These are phyloP conservation scores for Mariannaea sp. DNA, from an alignment of 2,329 filamentous ascomycete species.

Conservation along the genomic window DNA sequence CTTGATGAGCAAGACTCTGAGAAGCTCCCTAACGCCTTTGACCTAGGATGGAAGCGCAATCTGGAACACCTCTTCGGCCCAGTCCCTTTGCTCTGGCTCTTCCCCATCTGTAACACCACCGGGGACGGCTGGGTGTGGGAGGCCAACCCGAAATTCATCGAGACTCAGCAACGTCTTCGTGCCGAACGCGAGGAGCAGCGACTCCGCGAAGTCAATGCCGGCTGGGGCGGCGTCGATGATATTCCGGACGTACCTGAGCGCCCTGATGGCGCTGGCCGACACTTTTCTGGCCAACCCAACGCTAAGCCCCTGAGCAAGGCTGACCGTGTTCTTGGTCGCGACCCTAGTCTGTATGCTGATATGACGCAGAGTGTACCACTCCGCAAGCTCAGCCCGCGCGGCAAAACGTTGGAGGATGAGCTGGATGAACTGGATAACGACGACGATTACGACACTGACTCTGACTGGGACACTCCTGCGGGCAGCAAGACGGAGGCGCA, in stretches of 20 bases:
- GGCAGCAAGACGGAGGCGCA: slow-evolving; percentile 41
- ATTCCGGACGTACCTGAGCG: slow-evolving; percentile 34
- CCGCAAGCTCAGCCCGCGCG: slow-evolving; percentile 53
- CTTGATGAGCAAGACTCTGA: slow-evolving; percentile 88
- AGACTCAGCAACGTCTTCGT: slow-evolving; percentile 68
- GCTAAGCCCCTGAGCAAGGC: slow-evolving; percentile 57
- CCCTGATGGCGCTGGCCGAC: slow-evolving; percentile 41
- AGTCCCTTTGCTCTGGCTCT: slow-evolving; percentile 71
- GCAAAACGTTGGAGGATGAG: slow-evolving; percentile 51
- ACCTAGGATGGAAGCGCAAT: slow-evolving; percentile 83
- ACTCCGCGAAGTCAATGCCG: slow-evolving; percentile 66
- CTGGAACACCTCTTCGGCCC: slow-evolving; percentile 81
- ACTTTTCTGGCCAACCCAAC: slow-evolving; percentile 35
- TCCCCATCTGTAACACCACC: slow-evolving; percentile 83
- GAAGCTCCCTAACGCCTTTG: slow-evolving; percentile 90
- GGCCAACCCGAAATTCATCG: slow-evolving; percentile 76
- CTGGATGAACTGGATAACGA: slow-evolving; percentile 48
- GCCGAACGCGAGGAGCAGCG: slow-evolving; percentile 63
- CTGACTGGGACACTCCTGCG: slow-evolving; percentile 42
- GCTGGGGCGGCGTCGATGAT: slow-evolving; percentile 59
- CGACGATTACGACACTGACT: slow-evolving; percentile 41
- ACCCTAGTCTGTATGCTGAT: slow-evolving; percentile 60
- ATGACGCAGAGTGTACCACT: slow-evolving; percentile 51
- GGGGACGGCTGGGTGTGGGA: slow-evolving; percentile 97
- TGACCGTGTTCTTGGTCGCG: slow-evolving; percentile 61